phyloP scores from a whole-genome alignment of 805 yeast species.

The Blastobotrys robertii region DNA sequence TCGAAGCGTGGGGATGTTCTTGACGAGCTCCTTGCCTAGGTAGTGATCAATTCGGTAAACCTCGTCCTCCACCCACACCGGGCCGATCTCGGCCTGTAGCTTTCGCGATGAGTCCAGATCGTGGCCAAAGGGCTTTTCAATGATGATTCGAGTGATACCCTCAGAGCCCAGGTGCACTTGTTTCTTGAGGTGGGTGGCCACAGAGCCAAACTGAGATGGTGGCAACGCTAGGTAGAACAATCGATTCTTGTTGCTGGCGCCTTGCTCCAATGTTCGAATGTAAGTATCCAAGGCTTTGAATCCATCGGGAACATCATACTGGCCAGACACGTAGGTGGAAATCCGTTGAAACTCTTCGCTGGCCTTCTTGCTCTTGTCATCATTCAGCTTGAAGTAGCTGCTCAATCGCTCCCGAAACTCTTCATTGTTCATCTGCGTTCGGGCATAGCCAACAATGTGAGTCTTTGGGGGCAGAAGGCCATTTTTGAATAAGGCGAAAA shows the following conservation, averaged over 20 bases:
- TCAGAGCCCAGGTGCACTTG: constrained; percentile 50
- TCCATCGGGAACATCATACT: constrained; percentile 76
- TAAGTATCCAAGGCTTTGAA: constrained; percentile 45
- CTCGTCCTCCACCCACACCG: constrained; percentile 85
- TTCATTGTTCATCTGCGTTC: constrained; percentile 60
- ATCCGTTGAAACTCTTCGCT: constrained; percentile 55
- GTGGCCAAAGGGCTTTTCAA: constrained; percentile 96
- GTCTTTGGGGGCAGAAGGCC: constrained; percentile 64
- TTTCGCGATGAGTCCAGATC: constrained; percentile 72
- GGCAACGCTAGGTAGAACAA: constrained; percentile 91
- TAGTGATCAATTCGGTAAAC: constrained; percentile 94
- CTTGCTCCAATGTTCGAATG: constrained; percentile 52
- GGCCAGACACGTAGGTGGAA: constrained; percentile 63
- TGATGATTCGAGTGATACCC: constrained; percentile 73
- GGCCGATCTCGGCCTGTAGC: constrained; percentile 68
- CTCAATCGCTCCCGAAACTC: constrained; percentile 62
- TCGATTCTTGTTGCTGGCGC: constrained; percentile 48
- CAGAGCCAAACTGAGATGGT: constrained; percentile 79
- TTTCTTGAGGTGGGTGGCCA: constrained; percentile 63
- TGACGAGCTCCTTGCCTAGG: constrained; percentile 96
- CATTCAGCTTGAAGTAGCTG: constrained; percentile 49
- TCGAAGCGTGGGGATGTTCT: constrained; percentile 79
- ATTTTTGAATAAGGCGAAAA: constrained; percentile 42
- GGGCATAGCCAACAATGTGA: constrained; percentile 83
- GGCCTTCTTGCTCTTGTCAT: constrained; percentile 31